Evolutionary conservation across 345 rosid genomes (phyloP).

Genomic region (Eucalyptus polyanthemos): DNA sequence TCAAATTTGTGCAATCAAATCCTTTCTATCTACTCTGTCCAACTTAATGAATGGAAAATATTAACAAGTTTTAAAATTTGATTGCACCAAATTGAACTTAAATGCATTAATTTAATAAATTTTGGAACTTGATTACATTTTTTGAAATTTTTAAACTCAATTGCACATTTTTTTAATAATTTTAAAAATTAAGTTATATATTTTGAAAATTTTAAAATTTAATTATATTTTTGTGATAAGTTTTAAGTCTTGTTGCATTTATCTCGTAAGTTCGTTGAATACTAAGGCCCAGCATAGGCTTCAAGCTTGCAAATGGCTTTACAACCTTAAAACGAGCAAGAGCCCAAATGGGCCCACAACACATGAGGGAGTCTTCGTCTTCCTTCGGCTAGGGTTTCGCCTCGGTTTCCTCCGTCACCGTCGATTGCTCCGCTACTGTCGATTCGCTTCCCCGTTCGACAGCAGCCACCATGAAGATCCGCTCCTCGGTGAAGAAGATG

Average conservation of each 20-base stretch:
- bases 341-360: background rate
- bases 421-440: background rate
- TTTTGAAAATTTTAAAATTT: no score
- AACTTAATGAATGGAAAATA: fast-evolving
- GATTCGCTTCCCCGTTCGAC: background rate
- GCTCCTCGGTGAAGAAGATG: constrained; percentile 98
- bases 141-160: no score
- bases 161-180: no score
- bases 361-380: background rate
- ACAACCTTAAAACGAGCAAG: background rate
- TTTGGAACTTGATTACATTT: fast-evolving
- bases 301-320: background rate
- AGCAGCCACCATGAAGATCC: constrained; percentile 67
- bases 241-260: no score
- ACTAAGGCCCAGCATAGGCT: background rate
- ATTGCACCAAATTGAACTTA: no score
- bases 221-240: no score
- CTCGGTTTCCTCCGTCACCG: fast-evolving
- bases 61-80: no score
- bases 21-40: fast-evolving
- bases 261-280: fast-evolving
- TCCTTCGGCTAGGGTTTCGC: background rate
- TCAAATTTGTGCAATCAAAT: fast-evolving
- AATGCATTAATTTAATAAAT: fast-evolving
- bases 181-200: fast-evolving